A percentile compares a stretch with the other conserved stretches of the same genome.
Conservation (phyloP, 2,329 filamentous ascomycete genomes). For the Lasiodiplodia citricola region DNA sequence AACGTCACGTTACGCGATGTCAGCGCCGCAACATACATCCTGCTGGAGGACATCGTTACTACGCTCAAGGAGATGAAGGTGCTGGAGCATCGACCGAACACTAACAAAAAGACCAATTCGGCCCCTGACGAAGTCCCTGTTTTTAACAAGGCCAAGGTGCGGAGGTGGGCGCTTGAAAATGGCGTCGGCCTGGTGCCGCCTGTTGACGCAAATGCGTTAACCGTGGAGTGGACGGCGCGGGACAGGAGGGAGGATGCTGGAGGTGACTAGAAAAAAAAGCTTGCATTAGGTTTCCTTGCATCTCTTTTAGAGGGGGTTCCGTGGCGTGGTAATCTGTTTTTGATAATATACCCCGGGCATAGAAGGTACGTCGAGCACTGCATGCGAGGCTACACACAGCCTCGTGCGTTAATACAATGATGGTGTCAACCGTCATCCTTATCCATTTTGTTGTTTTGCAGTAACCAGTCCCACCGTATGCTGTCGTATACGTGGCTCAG, state of each 20-base stretch:
- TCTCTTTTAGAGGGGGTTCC: background rate
- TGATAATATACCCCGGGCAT: slow-evolving; percentile 20
- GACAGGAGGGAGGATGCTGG: slow-evolving; percentile 9
- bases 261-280: background rate
- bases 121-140: slow-evolving; percentile 7
- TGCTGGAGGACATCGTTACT: slow-evolving; percentile 79
- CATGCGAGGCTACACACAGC: background rate
- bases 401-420: background rate
- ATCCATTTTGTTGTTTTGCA: too few relatives aligned
- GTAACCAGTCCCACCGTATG: too few relatives aligned
- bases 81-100: slow-evolving; percentile 10
- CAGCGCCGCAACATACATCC: slow-evolving; percentile 80
- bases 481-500: background rate
- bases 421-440: background rate
- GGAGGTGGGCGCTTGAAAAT: slow-evolving; percentile 23
- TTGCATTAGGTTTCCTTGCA: background rate
- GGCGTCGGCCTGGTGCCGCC: slow-evolving; percentile 22
- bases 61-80: slow-evolving; percentile 79
- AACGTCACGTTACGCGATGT: slow-evolving; percentile 72
- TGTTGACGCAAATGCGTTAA: slow-evolving; percentile 13
- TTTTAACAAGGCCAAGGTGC: slow-evolving; percentile 24
- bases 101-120: slow-evolving; percentile 5
- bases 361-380: slow-evolving; percentile 11
- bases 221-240: slow-evolving; percentile 9
- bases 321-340: slow-evolving; percentile 3